Evolutionary conservation across 257 asterid species (phyloP).

Genomic region (Solanum habrochaites): DNA sequence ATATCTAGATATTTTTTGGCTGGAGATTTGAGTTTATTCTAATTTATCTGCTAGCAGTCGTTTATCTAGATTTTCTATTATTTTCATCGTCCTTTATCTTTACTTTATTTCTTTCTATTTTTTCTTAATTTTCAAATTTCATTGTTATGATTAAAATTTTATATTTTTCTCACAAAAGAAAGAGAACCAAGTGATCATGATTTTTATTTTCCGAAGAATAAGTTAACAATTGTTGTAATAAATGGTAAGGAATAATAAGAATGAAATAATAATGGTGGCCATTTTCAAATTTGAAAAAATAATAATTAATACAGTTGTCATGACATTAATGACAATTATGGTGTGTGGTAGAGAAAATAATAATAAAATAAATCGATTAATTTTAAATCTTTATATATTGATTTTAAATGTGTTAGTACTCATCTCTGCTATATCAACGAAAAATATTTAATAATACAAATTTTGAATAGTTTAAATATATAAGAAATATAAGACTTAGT

Average conservation of each 20-base stretch:
- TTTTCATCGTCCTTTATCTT: neutral
- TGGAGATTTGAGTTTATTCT: too few relatives aligned
- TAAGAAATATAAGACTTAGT: too few relatives aligned
- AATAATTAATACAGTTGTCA: neutral
- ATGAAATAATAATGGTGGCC: neutral
- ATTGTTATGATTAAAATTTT: too few relatives aligned
- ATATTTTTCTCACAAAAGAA: neutral
- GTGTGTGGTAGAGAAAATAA: neutral
- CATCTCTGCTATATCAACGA: neutral
- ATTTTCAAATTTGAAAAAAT: too few relatives aligned
- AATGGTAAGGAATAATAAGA: neutral
- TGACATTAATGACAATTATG: neutral
- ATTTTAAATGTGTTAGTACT: too few relatives aligned
- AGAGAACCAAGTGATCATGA: neutral
- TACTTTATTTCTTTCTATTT: neutral
- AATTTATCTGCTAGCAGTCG: too few relatives aligned
- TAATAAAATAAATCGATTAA: neutral
- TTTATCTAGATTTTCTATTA: too few relatives aligned
- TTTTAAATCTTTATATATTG: too few relatives aligned
- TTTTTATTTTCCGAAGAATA: too few relatives aligned
- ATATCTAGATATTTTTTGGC: too few relatives aligned
- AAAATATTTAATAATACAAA: neutral
- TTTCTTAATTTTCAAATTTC: too few relatives aligned
- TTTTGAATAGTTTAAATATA: neutral
- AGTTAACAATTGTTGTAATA: neutral